A percentile compares a stretch with the other conserved stretches of the same genome.
Evolutionary conservation across 2,329 filamentous ascomycete species (phyloP).

Genomic region (Fusarium nygamai): DNA sequence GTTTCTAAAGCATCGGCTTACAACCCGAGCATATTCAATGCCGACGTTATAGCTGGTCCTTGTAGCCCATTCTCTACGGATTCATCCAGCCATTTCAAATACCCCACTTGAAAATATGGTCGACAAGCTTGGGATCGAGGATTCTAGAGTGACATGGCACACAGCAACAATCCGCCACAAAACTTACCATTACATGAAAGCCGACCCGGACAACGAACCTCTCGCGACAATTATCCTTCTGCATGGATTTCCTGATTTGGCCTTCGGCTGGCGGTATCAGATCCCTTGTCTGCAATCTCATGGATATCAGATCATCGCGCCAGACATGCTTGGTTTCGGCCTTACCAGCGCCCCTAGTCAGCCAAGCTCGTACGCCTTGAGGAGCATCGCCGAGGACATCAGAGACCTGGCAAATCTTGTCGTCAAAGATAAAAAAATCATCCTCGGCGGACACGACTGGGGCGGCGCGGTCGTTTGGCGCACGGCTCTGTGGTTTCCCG

Average conservation of each 20-base stretch:
- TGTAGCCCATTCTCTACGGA: neutral
- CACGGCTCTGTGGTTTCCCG: constrained; percentile 73
- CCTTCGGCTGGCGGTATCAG: constrained; percentile 84
- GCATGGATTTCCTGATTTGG: constrained; percentile 81
- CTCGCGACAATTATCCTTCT: constrained; percentile 59
- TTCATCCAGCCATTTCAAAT: neutral
- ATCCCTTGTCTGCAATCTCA: constrained; percentile 75
- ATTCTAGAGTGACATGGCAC: constrained; percentile 1
- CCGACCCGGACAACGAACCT: constrained; percentile 52
- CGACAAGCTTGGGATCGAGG: neutral
- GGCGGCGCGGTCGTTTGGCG: constrained; percentile 78
- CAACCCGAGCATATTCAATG: neutral
- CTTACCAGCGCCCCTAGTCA: constrained; percentile 69
- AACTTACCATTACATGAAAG: constrained; percentile 70
- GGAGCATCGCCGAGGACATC: constrained; percentile 76
- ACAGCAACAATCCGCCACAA: constrained; percentile 1
- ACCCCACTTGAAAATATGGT: neutral
- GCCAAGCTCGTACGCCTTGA: constrained; percentile 45
- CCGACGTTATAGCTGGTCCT: neutral
- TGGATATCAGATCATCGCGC: constrained; percentile 78
- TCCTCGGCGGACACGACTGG: constrained; percentile 88
- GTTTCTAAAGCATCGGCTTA: neutral
- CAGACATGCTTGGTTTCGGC: constrained; percentile 85
- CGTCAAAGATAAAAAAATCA: constrained; percentile 59
- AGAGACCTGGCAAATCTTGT: constrained; percentile 69